These are phyloP conservation scores for Erysimum pusillum DNA, from an alignment of 441 rosid species.

Conservation along the genomic window DNA sequence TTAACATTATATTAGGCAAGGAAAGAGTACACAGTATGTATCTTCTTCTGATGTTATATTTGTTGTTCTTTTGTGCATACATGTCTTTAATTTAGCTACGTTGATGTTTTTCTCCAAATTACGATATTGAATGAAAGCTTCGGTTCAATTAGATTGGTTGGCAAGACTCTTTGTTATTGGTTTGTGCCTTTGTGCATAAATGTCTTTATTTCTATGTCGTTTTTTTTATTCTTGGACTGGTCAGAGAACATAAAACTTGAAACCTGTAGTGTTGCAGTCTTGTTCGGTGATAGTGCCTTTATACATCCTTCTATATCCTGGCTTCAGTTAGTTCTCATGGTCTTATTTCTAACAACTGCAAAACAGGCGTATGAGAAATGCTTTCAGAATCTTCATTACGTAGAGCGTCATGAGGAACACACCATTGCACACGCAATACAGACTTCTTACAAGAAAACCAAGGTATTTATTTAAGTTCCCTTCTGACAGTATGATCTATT, in stretches of 20 bases:
- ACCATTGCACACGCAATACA: conserved; percentile 93
- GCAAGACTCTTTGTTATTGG: conserved; percentile 17
- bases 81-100: conserved; percentile 1
- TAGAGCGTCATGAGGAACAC: conserved; percentile 92
- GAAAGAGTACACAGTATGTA: not conserved
- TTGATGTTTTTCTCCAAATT: not conserved
- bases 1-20: conserved; percentile 10
- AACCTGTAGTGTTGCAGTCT: not conserved
- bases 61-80: conserved; percentile 1
- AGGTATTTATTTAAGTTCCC: conserved; percentile 54
- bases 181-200: conserved; percentile 4
- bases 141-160: conserved; percentile 7
- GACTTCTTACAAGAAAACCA: conserved; percentile 85
- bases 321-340: conserved; percentile 7
- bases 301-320: not conserved
- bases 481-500: conserved; percentile 10
- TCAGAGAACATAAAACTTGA: not conserved
- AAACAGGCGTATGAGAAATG: conserved; percentile 92
- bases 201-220: not conserved
- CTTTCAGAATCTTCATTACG: conserved; percentile 89
- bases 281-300: not conserved
- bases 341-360: conserved; percentile 31
- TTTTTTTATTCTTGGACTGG: conserved; percentile 13
- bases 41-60: not conserved
- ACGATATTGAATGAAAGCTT: not conserved